Evolutionary conservation across 2,329 filamentous ascomycete genomes (phyloP), one percentile per base, ranked within the genome.

Genomic region (Aureobasidium zeae): DNA sequence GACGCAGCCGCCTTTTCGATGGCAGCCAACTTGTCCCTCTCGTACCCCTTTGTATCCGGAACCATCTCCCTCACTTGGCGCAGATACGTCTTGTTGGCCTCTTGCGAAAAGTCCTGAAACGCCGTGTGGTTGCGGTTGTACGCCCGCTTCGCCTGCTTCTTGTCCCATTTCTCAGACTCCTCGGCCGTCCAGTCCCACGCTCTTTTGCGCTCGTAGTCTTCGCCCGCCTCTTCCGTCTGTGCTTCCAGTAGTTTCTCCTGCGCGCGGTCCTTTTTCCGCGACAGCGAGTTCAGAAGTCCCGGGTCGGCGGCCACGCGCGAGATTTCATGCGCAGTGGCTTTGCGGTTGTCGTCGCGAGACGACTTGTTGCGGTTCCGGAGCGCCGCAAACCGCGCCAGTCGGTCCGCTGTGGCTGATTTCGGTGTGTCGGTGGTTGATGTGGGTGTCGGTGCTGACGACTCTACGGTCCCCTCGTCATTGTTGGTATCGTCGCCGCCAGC

Each of bases 101-200:
- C 88, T 55, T 85, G 79, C 5, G 76, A 74, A 65, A 93, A 94
- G 62, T 96, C 88, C 56, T 83, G 77, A 66, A 98, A 98, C 2
- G 86, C 83, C 47, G 87, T 86, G 63, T 89, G 81, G 60, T 94
- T 86, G 49, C 83, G 74, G 56, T 84, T 82, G 13, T 77, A 76
- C 47, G 78, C 77, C 68, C 87, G 93, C 73, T 94, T 94, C 57
- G 82, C 84, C 62, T 93, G 69, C 22, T 88, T 81, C 67, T 81
- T 82, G 63, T 98, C 91, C 91, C 91, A 98, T 53, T 76, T 78
- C 67, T 95, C 91, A 54, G 79, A 84, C 66, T 98, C 91, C 51
- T 98, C 91, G 5, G 89, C 71, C 1, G 91, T 98, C 85, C 91
- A 98, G 67, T 96, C 91, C 91, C 91, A 98, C 1, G 91, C 91